phyloP scores from a whole-genome alignment of 805 yeast genomes.

The Priceomyces carsonii region DNA sequence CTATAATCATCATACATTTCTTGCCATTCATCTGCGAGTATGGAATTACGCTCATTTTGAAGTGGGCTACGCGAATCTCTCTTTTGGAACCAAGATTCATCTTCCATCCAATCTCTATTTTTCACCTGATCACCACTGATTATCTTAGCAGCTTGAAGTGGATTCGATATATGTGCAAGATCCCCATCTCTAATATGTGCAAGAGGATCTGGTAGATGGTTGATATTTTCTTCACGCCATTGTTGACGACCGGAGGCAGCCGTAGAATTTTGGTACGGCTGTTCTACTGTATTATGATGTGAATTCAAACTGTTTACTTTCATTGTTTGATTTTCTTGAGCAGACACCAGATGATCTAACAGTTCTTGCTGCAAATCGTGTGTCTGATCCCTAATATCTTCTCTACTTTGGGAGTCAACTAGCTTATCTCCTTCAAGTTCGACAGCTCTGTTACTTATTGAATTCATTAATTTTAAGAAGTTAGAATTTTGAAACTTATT shows the following conservation, averaged over 20 bases:
- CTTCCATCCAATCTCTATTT: slow-evolving; percentile 35
- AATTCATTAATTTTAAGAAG: slow-evolving; percentile 41
- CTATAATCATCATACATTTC: slow-evolving; percentile 44
- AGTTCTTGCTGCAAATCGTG: not conserved
- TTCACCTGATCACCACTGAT: slow-evolving; percentile 43
- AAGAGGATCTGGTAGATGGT: slow-evolving; percentile 43
- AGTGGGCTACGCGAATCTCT: slow-evolving; percentile 6
- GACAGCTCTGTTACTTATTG: slow-evolving; percentile 36
- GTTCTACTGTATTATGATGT: not conserved
- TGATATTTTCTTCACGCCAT: slow-evolving; percentile 8
- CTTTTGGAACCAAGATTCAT: slow-evolving; percentile 11
- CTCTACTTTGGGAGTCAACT: slow-evolving; percentile 31
- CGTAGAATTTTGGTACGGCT: not conserved
- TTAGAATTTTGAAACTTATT: slow-evolving; percentile 35
- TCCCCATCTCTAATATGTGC: slow-evolving; percentile 44
- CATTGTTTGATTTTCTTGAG: too few relatives aligned
- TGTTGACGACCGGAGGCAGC: not conserved
- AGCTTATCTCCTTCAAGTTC: slow-evolving; percentile 43
- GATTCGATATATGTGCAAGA: slow-evolving; percentile 28
- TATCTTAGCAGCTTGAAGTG: slow-evolving; percentile 41
- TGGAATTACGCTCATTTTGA: slow-evolving; percentile 11
- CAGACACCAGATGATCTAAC: not conserved
- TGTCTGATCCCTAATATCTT: slow-evolving; percentile 17
- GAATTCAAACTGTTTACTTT: too few relatives aligned
- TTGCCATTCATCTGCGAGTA: slow-evolving; percentile 32